Percentiles rank a stretch among this genome's conserved stretches.
phyloP scores from a whole-genome alignment of 2,329 filamentous ascomycete genomes.

The Microascus cirrosus region DNA sequence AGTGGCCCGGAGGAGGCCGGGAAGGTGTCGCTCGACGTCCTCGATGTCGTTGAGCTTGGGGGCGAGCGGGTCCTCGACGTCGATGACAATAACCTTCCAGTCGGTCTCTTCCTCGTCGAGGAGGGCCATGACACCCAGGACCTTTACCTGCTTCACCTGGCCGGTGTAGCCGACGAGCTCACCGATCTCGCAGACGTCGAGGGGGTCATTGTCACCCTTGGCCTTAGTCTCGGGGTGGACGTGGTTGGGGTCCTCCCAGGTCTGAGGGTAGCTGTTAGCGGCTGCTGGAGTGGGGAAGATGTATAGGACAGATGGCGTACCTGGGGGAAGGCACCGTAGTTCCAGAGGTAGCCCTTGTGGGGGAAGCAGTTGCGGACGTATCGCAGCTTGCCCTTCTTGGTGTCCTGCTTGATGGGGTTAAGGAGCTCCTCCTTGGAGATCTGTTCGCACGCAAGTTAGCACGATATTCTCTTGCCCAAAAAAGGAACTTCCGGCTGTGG shows the following conservation, averaged over 20 bases:
- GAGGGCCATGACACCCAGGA: constrained; percentile 97
- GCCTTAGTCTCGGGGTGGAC: constrained; percentile 98
- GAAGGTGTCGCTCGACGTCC: constrained; percentile 97
- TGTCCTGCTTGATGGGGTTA: constrained; percentile 99
- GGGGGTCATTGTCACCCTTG: constrained; percentile 98
- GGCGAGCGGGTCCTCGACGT: constrained; percentile 93
- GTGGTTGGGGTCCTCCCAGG: constrained; percentile 96
- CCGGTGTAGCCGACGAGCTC: constrained; percentile 93
- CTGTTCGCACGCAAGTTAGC: constrained; percentile 30
- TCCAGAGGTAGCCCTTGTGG: constrained; percentile 99
- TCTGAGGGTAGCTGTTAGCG: constrained; percentile 39
- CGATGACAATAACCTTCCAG: constrained; percentile 99
- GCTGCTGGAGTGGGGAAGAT: not conserved
- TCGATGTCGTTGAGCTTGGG: constrained; percentile 96
- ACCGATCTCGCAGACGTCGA: constrained; percentile 98
- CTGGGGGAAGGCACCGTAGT: constrained; percentile 99
- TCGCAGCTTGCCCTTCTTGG: constrained; percentile 99
- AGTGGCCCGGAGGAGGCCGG: constrained; percentile 89
- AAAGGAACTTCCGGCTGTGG: not conserved
- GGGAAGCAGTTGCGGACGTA: constrained; percentile 99
- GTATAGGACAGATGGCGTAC: constrained; percentile 34
- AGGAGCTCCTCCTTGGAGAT: constrained; percentile 98
- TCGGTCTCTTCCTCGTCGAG: constrained; percentile 99
- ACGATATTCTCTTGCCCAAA: not conserved
- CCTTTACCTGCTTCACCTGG: constrained; percentile 99